These are phyloP conservation scores for Aspergillus nidulans DNA, from an alignment of 495 filamentous ascomycete species.

Conservation along the genomic window DNA sequence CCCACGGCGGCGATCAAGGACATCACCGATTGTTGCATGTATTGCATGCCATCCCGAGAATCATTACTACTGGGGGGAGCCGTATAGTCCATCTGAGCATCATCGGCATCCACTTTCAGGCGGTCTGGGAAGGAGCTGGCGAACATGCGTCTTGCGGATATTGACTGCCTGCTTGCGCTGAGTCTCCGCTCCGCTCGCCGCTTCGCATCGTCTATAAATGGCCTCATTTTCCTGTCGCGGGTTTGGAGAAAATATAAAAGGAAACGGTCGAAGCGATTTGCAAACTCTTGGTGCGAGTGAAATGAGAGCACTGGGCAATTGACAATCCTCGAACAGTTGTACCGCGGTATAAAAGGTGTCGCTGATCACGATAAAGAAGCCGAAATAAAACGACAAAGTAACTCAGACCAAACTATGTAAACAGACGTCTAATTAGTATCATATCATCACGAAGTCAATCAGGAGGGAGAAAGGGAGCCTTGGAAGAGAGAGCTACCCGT, in stretches of 20 bases:
- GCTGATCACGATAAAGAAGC: not conserved
- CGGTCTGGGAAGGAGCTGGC: slow-evolving; percentile 75
- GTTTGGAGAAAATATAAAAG: slow-evolving; percentile 4
- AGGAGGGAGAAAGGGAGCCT: slow-evolving; percentile 1
- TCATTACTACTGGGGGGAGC: slow-evolving; percentile 44
- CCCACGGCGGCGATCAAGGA: slow-evolving; percentile 91
- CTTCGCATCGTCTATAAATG: slow-evolving; percentile 30
- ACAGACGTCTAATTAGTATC: slow-evolving; percentile 8
- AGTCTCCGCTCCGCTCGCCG: slow-evolving; percentile 29
- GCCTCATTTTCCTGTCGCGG: slow-evolving; percentile 26
- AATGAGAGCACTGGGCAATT: slow-evolving; percentile 6
- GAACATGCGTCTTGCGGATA: slow-evolving; percentile 42
- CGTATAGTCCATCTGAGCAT: slow-evolving; percentile 69
- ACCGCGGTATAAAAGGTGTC: slow-evolving; percentile 6
- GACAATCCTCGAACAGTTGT: slow-evolving; percentile 9
- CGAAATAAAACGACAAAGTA: not conserved
- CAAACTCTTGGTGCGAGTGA: not conserved
- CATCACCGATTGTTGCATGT: slow-evolving; percentile 94
- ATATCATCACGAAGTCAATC: not conserved
- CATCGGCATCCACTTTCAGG: slow-evolving; percentile 69
- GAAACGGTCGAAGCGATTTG: not conserved
- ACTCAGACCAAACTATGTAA: slow-evolving; percentile 4
- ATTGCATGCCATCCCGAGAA: slow-evolving; percentile 44
- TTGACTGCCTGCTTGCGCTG: slow-evolving; percentile 33
- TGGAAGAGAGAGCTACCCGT: slow-evolving; percentile 8